Percentiles rank a stretch among this genome's conserved stretches.
Conservation (phyloP, 129 eudicot genomes). For the Arctium lappa region DNA sequence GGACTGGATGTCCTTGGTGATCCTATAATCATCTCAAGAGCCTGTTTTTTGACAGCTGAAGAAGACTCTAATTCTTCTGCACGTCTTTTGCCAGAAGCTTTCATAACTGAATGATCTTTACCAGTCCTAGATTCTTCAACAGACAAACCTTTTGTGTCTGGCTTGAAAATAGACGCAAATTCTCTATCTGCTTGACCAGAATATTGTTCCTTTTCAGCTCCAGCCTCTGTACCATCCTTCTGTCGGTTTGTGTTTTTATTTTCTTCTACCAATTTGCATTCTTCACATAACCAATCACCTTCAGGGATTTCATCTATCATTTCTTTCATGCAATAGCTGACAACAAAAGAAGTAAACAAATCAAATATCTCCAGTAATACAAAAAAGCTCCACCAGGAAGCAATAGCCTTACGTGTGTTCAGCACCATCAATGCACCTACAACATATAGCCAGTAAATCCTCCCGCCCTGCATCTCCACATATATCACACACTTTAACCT, state of each 20-base stretch:
- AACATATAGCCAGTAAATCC: slow-evolving; percentile 84
- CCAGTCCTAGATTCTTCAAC: slow-evolving; percentile 27
- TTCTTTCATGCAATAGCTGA: slow-evolving; percentile 86
- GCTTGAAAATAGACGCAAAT: slow-evolving; percentile 13
- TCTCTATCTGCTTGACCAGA: slow-evolving; percentile 39
- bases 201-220: slow-evolving; percentile 40
- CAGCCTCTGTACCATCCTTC: slow-evolving; percentile 30
- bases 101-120: slow-evolving; percentile 24
- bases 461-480: slow-evolving; percentile 98
- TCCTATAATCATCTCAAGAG: slow-evolving; percentile 36
- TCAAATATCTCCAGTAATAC: not conserved
- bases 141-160: slow-evolving; percentile 31
- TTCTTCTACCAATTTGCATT: slow-evolving; percentile 53
- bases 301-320: slow-evolving; percentile 66
- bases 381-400: not conserved
- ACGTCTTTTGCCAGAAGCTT: slow-evolving; percentile 49
- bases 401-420: slow-evolving; percentile 85
- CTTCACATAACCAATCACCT: slow-evolving; percentile 98
- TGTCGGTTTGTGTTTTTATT: slow-evolving; percentile 32
- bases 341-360: not conserved
- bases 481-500: slow-evolving; percentile 96
- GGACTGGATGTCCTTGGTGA: slow-evolving; percentile 40
- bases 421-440: slow-evolving; percentile 92
- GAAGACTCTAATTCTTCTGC: slow-evolving; percentile 67
- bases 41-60: slow-evolving; percentile 55